Evolutionary conservation across 148 eudicot species (phyloP).

Genomic region (Mesembryanthemum crystallinum): DNA sequence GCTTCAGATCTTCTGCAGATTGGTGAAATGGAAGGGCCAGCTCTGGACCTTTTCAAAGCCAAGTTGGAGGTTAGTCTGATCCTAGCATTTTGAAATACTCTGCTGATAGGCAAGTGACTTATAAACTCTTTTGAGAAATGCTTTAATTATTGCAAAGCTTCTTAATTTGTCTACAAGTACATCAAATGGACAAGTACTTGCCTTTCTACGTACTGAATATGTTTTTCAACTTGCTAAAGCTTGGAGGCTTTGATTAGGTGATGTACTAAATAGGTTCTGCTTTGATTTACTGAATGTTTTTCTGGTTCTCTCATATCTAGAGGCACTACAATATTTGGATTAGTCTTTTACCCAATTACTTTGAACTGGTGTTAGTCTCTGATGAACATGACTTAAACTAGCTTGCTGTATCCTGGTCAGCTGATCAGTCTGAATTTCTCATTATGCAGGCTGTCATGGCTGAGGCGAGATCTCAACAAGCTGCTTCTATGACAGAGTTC

Average conservation of each 20-base stretch:
- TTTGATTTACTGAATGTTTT: neutral
- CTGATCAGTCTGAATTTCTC: conserved; percentile 22
- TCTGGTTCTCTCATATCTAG: neutral
- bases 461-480: conserved; percentile 97
- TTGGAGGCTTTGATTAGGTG: neutral
- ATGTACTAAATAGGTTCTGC: neutral
- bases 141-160: neutral
- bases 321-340: neutral
- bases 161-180: neutral
- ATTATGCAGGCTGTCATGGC: conserved; percentile 85
- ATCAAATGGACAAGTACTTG: neutral
- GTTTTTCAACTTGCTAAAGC: neutral
- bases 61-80: conserved; percentile 63
- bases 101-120: neutral
- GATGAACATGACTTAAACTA: conserved; percentile 5
- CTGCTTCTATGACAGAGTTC: conserved; percentile 96
- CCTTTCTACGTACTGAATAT: conserved; percentile 2
- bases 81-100: neutral
- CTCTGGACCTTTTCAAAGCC: conserved; percentile 88
- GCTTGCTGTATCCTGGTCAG: neutral
- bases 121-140: neutral
- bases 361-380: neutral
- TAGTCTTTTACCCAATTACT: neutral
- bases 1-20: conserved; percentile 81
- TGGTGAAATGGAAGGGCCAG: conserved; percentile 98